Base-by-base conservation (phyloP, 108 stramenopile genomes). In the Skeletonema potamos region DNA sequence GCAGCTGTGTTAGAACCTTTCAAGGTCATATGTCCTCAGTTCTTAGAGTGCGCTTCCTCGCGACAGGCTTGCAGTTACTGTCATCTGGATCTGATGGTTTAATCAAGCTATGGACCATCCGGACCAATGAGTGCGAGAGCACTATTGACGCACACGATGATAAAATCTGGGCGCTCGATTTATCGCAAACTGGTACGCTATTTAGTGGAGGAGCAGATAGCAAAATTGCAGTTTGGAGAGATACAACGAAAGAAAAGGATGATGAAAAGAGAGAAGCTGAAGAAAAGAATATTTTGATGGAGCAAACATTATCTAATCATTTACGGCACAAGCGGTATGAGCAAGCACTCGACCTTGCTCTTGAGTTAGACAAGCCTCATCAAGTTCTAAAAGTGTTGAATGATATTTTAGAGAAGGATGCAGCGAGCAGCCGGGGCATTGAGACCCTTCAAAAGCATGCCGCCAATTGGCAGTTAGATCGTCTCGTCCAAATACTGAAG, bases 201-300 rank as follows among this genome's bases (percentile, higher is more conserved):
- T 84, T 98, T 12, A 93, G 92, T 44, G 97, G 96, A 22, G 97
- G 97, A 6, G 94, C 90, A 10, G 97, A 99, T 81, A 94, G 95
- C 8, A 87, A 82, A 54, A 72, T 99, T 61, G 78, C 91, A 27
- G 85, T 97, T 22, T 99, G 97, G 97, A 69, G 79, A 57, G 99
- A 99, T 64, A 93, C 89, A 17, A 97, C 98, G 1, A 81, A 73
- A 27, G 83, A 94, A 69, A 77, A 85, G 65, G 92, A 95, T 66
- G 91, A 86, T 55, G 86, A 72, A 36, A 81, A 82, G 51, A 54
- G 84, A 27, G 88, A 81, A 6, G 74, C 76, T 48, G 84, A 89
- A 74, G 96, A 93, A 29, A 68, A 90, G 66, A 89, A 68, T 9
- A 83, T 96, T 30, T 55, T 92, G 65, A 73, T 93, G 78, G 90